These are phyloP conservation scores for Podospora appendiculata DNA, from an alignment of 495 filamentous ascomycete genomes.

Conservation along the genomic window DNA sequence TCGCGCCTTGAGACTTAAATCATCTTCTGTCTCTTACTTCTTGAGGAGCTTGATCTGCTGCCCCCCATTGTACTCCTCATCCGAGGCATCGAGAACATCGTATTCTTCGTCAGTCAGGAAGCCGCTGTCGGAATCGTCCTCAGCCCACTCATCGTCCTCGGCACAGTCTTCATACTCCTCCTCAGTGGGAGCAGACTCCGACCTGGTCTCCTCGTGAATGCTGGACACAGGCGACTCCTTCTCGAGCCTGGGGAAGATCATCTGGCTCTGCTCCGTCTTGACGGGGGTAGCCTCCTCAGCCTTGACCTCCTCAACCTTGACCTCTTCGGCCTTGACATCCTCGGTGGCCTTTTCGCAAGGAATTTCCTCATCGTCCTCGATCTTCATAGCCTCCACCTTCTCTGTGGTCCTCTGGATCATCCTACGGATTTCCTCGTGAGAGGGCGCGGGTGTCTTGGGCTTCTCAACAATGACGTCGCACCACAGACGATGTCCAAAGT, in stretches of 20 bases:
- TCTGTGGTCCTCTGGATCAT: background rate
- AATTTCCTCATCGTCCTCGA: slow-evolving; percentile 1
- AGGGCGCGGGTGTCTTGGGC: slow-evolving; percentile 10
- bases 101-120: slow-evolving; percentile 98
- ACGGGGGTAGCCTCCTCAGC: slow-evolving; percentile 7
- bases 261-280: slow-evolving; percentile 47
- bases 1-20: background rate
- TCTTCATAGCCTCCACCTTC: background rate
- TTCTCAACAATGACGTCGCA: slow-evolving; percentile 72
- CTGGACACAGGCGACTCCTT: slow-evolving; percentile 86
- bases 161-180: slow-evolving; percentile 58
- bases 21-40: slow-evolving; percentile 19
- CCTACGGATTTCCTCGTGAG: background rate
- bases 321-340: slow-evolving; percentile 11
- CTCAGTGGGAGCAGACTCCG: slow-evolving; percentile 27
- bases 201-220: slow-evolving; percentile 51
- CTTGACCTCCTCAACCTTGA: slow-evolving; percentile 12
- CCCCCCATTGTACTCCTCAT: slow-evolving; percentile 66
- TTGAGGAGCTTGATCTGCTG: slow-evolving; percentile 17
- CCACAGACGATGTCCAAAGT: slow-evolving; percentile 92
- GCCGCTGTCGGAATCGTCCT: slow-evolving; percentile 51
- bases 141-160: slow-evolving; percentile 51
- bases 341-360: background rate
- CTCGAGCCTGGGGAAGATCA: slow-evolving; percentile 96
- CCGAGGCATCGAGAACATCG: slow-evolving; percentile 90